Base-by-base conservation (phyloP, 2,329 filamentous ascomycete species). In the Neopestalotiopsis rosae region DNA sequence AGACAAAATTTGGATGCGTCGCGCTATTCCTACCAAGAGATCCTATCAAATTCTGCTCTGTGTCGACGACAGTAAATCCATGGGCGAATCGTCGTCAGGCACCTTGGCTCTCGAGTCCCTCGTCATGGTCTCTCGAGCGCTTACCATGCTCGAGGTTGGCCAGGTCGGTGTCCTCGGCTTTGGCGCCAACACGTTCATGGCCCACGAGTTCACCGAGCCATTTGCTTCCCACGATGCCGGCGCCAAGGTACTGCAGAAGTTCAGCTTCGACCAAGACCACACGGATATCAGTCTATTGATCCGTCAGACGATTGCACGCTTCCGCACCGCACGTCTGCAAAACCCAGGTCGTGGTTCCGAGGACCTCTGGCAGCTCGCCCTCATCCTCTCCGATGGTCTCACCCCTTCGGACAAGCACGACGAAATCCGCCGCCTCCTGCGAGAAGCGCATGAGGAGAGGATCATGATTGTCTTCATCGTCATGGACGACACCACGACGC, bases 1-100 rank as follows among this genome's bases (percentile, higher is more conserved):
- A 70, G 96, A 99, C 88, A 99, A 99, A 86, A 99, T 99, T 82
- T 99, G 96, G 96, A 97, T 99, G 92, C 92, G 97, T 14, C 91
- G 97, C 68, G 92, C 90, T 42, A 90, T 97, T 64, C 97, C 97
- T 1, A 95, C 92, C 49, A 98, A 98, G 82, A 92, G 97, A 56
- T 92, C 91, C 68, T 99, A 99, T 82, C 97, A 99, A 81, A 97
- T 99, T 80, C 90, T 99, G 84, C 91, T 99, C 64, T 97, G 96
- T 52, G 94, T 99, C 49, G 96, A 99, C 80, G 96, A 99, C 84
- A 95, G 92, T 76, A 93, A 93, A 80, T 94, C 91, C 70, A 99
- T 99, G 96, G 91, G 93, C 17, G 94, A 97, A 78, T 86, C 86
- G 1, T 90, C 88, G 30, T 92, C 92, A 10, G 92, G 92, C 57